A percentile compares a stretch with the other conserved stretches of the same genome.
phyloP scores from a whole-genome alignment of 192 early-diverging fungal species.

The Rhizophagus prolifer region DNA sequence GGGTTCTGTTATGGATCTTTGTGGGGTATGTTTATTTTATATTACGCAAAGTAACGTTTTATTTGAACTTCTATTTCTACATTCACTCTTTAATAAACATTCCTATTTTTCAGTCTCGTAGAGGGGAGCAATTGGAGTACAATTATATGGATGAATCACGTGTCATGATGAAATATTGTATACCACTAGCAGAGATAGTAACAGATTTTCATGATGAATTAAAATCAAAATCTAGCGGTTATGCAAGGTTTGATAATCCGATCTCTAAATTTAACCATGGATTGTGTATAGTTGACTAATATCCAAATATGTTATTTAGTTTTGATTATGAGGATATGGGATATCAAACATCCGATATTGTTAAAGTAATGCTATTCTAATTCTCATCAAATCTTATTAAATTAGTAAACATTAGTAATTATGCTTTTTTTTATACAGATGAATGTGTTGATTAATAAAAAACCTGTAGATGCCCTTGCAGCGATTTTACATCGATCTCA shows the following conservation, averaged over 20 bases:
- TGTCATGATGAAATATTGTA: constrained; percentile 79
- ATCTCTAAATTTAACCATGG: background rate
- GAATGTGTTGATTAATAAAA: constrained; percentile 87
- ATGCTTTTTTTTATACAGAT: constrained; percentile 43
- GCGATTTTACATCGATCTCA: constrained; percentile 80
- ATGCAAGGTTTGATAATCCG: constrained; percentile 48
- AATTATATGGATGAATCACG: constrained; percentile 83
- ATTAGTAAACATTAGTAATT: background rate
- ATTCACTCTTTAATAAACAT: background rate
- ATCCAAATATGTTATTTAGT: constrained; percentile 27
- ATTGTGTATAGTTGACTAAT: background rate
- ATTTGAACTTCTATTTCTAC: background rate
- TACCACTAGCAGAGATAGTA: constrained; percentile 93
- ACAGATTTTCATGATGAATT: constrained; percentile 95
- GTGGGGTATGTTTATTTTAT: constrained; percentile 51
- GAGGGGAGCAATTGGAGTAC: constrained; percentile 87
- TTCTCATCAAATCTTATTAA: background rate
- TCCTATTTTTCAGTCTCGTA: constrained; percentile 49
- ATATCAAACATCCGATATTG: constrained; percentile 81
- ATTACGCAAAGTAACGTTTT: background rate
- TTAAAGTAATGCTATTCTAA: constrained; percentile 54
- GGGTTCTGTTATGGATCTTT: constrained; percentile 73
- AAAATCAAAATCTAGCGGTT: constrained; percentile 89
- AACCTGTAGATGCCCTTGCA: constrained; percentile 90
- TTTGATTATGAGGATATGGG: constrained; percentile 98